Evolutionary conservation across 2,329 filamentous ascomycete species (phyloP).

Genomic region (Drechslerella coelobrocha): DNA sequence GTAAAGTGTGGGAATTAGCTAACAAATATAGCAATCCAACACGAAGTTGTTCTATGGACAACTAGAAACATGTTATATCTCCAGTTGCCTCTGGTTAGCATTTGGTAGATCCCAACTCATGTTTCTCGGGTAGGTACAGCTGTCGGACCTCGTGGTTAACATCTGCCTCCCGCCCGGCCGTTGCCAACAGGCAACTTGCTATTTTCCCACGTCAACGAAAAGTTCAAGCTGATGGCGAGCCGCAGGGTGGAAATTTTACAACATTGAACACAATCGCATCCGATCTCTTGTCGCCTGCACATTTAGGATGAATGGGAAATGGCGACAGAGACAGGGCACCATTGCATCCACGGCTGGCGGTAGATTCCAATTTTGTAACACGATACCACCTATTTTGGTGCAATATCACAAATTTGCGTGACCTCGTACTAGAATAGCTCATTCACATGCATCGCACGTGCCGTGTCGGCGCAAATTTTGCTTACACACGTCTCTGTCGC

Average conservation of each 20-base stretch:
- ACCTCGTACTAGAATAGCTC: constrained; percentile 8
- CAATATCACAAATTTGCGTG: constrained; percentile 4
- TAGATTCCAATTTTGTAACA: neutral
- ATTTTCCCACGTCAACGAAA: neutral
- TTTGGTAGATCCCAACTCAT: neutral
- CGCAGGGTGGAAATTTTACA: no score
- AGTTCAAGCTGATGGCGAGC: no score
- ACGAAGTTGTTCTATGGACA: no score
- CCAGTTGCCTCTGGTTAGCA: no score
- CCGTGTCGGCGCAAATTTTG: neutral
- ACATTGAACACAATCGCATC: no score
- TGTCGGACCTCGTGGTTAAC: neutral
- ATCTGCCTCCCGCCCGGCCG: neutral
- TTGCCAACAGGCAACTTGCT: neutral
- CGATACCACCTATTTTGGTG: no score
- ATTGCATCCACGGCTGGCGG: neutral
- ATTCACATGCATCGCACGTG: constrained; percentile 2
- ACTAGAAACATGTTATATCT: no score
- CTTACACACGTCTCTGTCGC: no score
- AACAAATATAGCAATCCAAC: no score
- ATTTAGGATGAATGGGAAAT: neutral
- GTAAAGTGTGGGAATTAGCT: no score
- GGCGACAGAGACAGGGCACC: neutral
- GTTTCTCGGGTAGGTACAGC: constrained; percentile 6
- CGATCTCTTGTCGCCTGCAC: neutral